A percentile compares a stretch with the other conserved stretches of the same genome.
phyloP scores from a whole-genome alignment of 78 protist genomes.

The Anaeramoeba flamelloides region DNA sequence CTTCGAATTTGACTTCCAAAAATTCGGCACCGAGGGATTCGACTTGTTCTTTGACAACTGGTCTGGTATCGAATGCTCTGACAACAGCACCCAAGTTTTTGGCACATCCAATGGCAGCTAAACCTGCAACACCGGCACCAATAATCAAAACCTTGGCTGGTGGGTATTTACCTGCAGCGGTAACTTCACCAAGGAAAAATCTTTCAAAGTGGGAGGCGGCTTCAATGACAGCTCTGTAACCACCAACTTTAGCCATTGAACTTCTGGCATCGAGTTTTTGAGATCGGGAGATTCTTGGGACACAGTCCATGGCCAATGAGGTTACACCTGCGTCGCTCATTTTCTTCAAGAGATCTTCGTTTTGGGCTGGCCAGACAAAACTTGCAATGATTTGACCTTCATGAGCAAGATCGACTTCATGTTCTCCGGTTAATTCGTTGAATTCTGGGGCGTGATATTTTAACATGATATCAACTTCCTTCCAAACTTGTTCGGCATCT shows the following conservation, averaged over 20 bases:
- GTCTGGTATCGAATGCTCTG: conserved; percentile 85
- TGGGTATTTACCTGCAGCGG: conserved; percentile 85
- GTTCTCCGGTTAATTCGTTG: conserved; percentile 2
- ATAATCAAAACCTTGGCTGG: conserved; percentile 77
- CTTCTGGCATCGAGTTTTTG: conserved; percentile 80
- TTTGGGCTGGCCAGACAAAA: conserved; percentile 1
- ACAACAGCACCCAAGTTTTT: conserved; percentile 85
- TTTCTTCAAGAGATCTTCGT: conserved; percentile 9
- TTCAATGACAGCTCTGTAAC: conserved; percentile 87
- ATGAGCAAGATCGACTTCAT: conserved; percentile 12
- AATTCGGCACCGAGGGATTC: conserved; percentile 87
- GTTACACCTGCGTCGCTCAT: conserved; percentile 18
- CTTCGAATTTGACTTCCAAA: conserved; percentile 57
- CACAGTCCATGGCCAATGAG: conserved; percentile 67
- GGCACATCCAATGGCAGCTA: conserved; percentile 74
- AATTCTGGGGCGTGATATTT: conserved; percentile 11
- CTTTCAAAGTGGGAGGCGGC: conserved; percentile 53
- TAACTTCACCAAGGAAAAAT: conserved; percentile 78
- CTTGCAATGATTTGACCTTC: background rate
- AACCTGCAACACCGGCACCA: conserved; percentile 98
- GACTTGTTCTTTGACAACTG: conserved; percentile 26
- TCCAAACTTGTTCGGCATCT: background rate
- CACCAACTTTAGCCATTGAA: conserved; percentile 83
- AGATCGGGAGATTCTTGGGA: conserved; percentile 69
- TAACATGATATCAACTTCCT: conserved; percentile 10